Evolutionary conservation across 2,329 filamentous ascomycete species (phyloP), one percentile per base, ranked within the genome.

Genomic region (Penicillium olsonii): DNA sequence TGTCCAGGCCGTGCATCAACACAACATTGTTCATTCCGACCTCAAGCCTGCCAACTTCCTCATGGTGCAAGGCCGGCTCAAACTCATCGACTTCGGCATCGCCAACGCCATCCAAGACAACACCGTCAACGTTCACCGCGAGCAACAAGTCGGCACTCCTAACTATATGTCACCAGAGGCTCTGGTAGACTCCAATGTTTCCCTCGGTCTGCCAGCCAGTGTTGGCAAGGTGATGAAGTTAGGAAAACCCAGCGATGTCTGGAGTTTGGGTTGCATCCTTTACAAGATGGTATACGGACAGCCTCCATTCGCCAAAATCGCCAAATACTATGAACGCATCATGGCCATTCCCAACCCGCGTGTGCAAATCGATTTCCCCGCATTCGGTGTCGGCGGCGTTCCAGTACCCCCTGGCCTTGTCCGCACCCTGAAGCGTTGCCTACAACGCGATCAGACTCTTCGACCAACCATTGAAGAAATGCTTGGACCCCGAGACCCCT

Each of bases 151-250:
- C 55, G 94, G 95, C 48, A 99, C 94, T 0, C 92, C 94, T 3
- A 99, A 95, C 70, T 99, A 96, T 77, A 99, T 99, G 94, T 95
- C 90, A 1, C 94, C 94, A 0, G 94, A 99, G 72, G 91, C 88
- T 2, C 81, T 99, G 41, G 85, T 95, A 67, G 94, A 97, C 71
- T 88, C 85, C 20, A 95, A 95, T 59, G 86, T 84, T 45, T 69
- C 78, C 15, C 73, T 76, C 48, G 84, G 77, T 51, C 61, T 73
- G 45, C 72, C 70, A 48, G 66, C 74, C 52, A 75, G 69, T 42
- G 69, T 73, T 44, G 67, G 73, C 73, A 95, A 92, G 69, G 79
- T 96, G 52, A 94, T 96, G 85, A 96, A 96, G 68, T 79, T 99
- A 6, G 95, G 94, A 52, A 97, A 97, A 66, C 90, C 94, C 6